phyloP scores from a whole-genome alignment of 164 flowering plant species.

The Dillenia turbinata region DNA sequence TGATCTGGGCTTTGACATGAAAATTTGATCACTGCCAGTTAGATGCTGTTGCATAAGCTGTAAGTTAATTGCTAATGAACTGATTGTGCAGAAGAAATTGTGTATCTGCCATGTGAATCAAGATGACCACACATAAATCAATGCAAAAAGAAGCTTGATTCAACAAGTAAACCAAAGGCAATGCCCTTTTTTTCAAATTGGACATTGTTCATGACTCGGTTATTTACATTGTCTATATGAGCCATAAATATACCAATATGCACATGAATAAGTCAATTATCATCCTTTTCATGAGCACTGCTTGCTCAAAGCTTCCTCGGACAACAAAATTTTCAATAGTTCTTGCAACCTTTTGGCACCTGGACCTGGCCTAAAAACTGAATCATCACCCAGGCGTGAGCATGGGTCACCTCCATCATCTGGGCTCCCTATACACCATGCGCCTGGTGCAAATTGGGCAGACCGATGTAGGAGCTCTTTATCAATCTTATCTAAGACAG shows the following conservation, averaged over 20 bases:
- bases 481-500: slow-evolving; percentile 86
- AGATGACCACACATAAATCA: no score
- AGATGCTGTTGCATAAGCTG: no score
- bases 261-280: slow-evolving; percentile 1
- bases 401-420: slow-evolving; percentile 70
- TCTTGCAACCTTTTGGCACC: slow-evolving; percentile 60
- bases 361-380: slow-evolving; percentile 73
- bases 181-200: no score
- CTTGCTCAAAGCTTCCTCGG: slow-evolving; percentile 45
- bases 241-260: neutral
- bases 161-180: no score
- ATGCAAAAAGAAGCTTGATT: no score
- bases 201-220: no score
- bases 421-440: slow-evolving; percentile 77
- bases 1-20: no score
- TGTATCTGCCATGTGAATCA: no score
- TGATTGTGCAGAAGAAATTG: no score
- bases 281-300: slow-evolving; percentile 36
- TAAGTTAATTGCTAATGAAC: no score
- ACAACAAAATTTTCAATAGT: slow-evolving; percentile 42
- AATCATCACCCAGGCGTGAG: slow-evolving; percentile 51
- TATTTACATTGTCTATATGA: neutral
- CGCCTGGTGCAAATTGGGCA: slow-evolving; percentile 70
- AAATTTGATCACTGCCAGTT: no score
- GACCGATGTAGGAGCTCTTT: slow-evolving; percentile 61